These are phyloP conservation scores for Pyrenula massariospora DNA, from an alignment of 495 filamentous ascomycete genomes.

Conservation along the genomic window DNA sequence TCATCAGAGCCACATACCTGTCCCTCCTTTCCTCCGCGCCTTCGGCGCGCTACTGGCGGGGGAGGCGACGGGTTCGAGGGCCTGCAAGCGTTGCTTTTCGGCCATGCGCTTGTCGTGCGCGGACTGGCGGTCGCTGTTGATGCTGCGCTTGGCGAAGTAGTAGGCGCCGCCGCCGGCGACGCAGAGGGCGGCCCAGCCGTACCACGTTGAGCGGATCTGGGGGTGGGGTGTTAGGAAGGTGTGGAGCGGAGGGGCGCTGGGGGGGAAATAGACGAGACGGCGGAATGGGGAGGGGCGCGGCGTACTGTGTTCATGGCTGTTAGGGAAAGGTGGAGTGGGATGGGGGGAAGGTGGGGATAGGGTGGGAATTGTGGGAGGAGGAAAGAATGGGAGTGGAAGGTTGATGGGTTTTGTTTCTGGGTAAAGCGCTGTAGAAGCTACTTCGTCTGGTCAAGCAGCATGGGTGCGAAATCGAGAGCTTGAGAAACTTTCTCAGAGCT, in stretches of 20 bases:
- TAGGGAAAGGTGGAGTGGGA: not conserved
- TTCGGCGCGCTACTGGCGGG: slow-evolving; percentile 7
- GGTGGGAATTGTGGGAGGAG: not conserved
- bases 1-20: not conserved
- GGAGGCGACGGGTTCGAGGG: slow-evolving; percentile 43
- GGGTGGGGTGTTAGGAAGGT: not conserved
- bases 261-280: not conserved
- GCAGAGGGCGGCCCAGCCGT: slow-evolving; percentile 80
- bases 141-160: slow-evolving; percentile 88
- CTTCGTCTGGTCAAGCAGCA: no score
- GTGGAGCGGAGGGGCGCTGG: no score
- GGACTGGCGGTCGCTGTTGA: slow-evolving; percentile 73
- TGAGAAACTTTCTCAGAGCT: not conserved
- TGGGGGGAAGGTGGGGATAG: not conserved
- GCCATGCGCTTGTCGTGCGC: slow-evolving; percentile 57
- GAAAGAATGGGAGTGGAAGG: not conserved
- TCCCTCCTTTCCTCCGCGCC: not conserved
- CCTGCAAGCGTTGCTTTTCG: slow-evolving; percentile 48
- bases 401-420: no score
- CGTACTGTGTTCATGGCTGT: not conserved
- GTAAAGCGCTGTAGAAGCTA: no score
- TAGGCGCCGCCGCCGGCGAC: slow-evolving; percentile 84
- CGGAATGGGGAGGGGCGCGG: not conserved
- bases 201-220: not conserved
- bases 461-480: not conserved